Base-by-base conservation (phyloP, 225 moss, liverwort and hornwort species). In the Physcomitrium patens region DNA sequence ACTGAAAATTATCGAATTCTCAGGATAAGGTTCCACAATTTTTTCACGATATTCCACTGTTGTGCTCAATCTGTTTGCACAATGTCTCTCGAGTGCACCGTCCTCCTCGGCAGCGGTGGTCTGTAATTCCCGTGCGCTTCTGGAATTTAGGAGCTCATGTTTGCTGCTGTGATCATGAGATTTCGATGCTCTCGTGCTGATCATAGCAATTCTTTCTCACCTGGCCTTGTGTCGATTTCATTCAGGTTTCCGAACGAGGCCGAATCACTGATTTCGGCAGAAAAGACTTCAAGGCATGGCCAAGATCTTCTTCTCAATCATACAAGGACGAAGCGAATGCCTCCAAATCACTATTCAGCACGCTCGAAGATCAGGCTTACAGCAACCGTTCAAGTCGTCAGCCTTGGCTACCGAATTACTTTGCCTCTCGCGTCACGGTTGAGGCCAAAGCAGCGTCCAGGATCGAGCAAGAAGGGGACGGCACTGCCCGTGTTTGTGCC, bases 401-500 rank as follows among this genome's bases (percentile, higher is more conserved):
- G 31, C 31, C 31, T 7, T 37, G 31, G 31, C 7, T 37, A 37
- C 31, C 31, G 31, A 37, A 37, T 37, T 37, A 37, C 2, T 37
- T 37, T 37, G 31, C 31, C 7, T 37, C 31, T 37, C 31, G 31
- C 7, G 31, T 37, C 7, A 4, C 31, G 7, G 31, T 37, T 37
- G 31, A 37, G 31, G 31, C 31, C 31, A 37, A 37, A 7, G 31
- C 31, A 3, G 31, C 31, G 31, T 37, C 31, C 4, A 37, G 31
- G 31, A 37, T 7, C 4, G 31, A 37, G 31, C 31, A 37, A 37
- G 31, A 37, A 37, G 31, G 31, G 7, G 1, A 74, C 3, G 85
- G 56, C 8, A 50, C 71, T 0, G 75, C 44, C 0, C 80, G 84
- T 3, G 84, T 81, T 12, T 92, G 92, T 63, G 90, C 88, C 1